These are phyloP conservation scores for Cucumis sativus DNA, from an alignment of 306 rosid genomes.

Conservation along the genomic window DNA sequence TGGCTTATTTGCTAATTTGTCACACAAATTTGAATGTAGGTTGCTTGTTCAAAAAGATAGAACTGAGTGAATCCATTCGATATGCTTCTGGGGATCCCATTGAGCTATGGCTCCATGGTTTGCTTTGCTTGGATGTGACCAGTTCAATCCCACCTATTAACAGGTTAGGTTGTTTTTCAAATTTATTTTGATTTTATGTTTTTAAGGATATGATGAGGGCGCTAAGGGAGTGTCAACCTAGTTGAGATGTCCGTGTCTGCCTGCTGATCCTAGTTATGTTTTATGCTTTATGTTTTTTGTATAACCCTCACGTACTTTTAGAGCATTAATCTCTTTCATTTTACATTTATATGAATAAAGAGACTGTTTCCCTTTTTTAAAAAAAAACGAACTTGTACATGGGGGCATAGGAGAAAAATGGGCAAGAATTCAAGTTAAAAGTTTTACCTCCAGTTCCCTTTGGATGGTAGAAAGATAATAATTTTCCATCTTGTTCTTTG, in stretches of 20 bases:
- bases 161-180: constrained; percentile 32
- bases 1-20: constrained; percentile 13
- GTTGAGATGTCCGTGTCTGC: too few relatives aligned
- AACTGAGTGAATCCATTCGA: constrained; percentile 79
- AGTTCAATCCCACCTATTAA: constrained; percentile 57
- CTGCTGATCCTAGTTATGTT: too few relatives aligned
- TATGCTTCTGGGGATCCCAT: constrained; percentile 87
- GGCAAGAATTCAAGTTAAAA: not conserved
- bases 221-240: too few relatives aligned
- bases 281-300: too few relatives aligned
- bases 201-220: too few relatives aligned
- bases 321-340: too few relatives aligned
- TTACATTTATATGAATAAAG: too few relatives aligned
- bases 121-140: constrained; percentile 84
- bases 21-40: constrained; percentile 32
- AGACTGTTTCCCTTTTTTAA: too few relatives aligned
- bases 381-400: not conserved
- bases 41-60: constrained; percentile 68
- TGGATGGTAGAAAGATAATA: constrained; percentile 6
- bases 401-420: not conserved
- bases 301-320: too few relatives aligned
- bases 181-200: not conserved
- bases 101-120: constrained; percentile 76
- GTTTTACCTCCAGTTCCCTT: not conserved
- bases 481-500: constrained; percentile 8